Conservation (phyloP, 2,329 filamentous ascomycete genomes). For the Claviceps citrina region DNA sequence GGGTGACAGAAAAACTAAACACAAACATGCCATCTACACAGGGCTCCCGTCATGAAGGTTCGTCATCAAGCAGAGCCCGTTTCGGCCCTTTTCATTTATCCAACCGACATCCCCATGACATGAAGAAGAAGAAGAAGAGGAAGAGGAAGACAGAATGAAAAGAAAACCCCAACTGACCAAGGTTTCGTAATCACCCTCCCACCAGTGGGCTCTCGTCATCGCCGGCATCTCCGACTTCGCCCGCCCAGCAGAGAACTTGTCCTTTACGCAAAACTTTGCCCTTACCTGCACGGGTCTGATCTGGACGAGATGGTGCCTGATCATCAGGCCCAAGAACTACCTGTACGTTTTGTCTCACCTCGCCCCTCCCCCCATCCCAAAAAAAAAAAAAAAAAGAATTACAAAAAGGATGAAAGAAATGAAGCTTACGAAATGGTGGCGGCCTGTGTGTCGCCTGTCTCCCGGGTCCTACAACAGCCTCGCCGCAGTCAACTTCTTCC, state of each 20-base stretch:
- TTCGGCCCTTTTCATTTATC: too few relatives aligned
- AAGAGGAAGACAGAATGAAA: too few relatives aligned
- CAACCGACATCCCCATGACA: too few relatives aligned
- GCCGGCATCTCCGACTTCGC: conserved; percentile 84
- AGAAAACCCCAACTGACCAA: too few relatives aligned
- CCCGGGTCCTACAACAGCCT: conserved; percentile 38
- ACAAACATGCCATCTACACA: conserved; percentile 19
- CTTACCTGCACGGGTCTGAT: conserved; percentile 84
- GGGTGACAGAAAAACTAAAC: too few relatives aligned
- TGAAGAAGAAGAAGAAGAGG: too few relatives aligned
- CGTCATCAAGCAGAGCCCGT: conserved; percentile 8
- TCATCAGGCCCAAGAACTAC: conserved; percentile 87
- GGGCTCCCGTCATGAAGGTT: conserved; percentile 83
- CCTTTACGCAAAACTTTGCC: conserved; percentile 79
- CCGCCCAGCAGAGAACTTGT: conserved; percentile 83
- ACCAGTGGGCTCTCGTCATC: conserved; percentile 84
- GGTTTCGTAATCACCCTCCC: too few relatives aligned
- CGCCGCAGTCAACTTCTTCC: conserved; percentile 95
- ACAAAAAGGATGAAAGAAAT: not conserved
- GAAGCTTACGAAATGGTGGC: not conserved
- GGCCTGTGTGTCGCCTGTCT: too few relatives aligned
- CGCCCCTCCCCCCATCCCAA: not conserved
- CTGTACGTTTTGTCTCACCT: conserved; percentile 41
- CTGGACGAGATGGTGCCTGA: conserved; percentile 97
- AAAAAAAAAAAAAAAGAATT: not conserved